phyloP scores from a whole-genome alignment of 768 basidiomycete species.

The Pulveroboletus sp. region DNA sequence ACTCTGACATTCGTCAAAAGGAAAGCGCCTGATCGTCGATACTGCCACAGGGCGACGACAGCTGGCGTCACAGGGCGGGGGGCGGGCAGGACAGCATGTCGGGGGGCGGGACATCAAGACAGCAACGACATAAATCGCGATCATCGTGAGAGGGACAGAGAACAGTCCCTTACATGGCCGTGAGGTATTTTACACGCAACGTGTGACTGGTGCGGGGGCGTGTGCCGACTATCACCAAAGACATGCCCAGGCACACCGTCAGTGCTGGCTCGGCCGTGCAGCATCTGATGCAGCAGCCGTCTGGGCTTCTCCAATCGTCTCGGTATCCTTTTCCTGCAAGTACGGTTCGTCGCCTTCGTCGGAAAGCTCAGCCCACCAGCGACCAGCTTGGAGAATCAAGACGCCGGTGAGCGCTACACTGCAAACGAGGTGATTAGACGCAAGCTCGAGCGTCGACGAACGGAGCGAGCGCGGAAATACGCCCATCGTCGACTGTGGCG shows the following conservation, averaged over 20 bases:
- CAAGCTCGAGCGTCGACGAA: constrained; percentile 67
- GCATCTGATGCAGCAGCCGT: constrained; percentile 2
- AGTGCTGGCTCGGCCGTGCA: constrained; percentile 7
- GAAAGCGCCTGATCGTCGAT: too few species aligned
- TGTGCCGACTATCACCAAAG: background rate
- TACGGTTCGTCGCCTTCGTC: constrained; percentile 52
- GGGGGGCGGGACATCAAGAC: constrained; percentile 23
- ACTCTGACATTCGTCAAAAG: too few species aligned
- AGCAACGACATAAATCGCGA: constrained; percentile 25
- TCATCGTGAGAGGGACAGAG: constrained; percentile 10
- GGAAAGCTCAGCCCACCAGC: constrained; percentile 78
- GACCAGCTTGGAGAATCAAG: constrained; percentile 73
- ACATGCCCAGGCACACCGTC: background rate
- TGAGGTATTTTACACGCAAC: constrained; percentile 5
- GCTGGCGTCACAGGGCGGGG: background rate
- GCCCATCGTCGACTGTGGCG: constrained; percentile 45
- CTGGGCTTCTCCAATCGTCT: constrained; percentile 12
- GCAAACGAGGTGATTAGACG: constrained; percentile 80
- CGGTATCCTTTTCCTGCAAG: constrained; percentile 26
- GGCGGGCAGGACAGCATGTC: constrained; percentile 17
- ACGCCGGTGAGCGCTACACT: constrained; percentile 88
- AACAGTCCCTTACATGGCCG: background rate
- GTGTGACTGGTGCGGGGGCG: background rate
- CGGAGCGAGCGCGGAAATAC: constrained; percentile 63
- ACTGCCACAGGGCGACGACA: background rate